Percentiles rank a stretch among this genome's conserved stretches.
These are phyloP conservation scores for Clonostachys sp. DNA, from an alignment of 2,329 filamentous ascomycete genomes.

Conservation along the genomic window DNA sequence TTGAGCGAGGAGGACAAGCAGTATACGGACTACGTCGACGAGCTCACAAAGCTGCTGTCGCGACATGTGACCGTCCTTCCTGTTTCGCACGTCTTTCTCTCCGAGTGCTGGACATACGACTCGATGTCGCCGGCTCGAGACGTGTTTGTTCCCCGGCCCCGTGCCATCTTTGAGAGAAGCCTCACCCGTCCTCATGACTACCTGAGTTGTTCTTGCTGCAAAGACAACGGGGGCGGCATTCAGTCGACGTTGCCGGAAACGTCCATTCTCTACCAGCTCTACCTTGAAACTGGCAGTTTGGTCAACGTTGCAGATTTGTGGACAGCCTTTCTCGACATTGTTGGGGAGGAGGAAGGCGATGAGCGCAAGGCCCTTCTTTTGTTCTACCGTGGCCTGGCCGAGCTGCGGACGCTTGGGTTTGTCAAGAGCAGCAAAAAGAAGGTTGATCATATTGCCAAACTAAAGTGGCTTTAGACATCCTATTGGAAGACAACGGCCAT, in stretches of 20 bases:
- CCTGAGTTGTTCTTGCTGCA: slow-evolving; percentile 68
- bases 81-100: slow-evolving; percentile 47
- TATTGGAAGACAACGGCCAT: not conserved
- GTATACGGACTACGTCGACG: slow-evolving; percentile 63
- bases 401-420: slow-evolving; percentile 80
- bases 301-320: slow-evolving; percentile 79
- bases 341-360: slow-evolving; percentile 36
- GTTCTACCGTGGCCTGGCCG: slow-evolving; percentile 83
- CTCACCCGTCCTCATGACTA: slow-evolving; percentile 73
- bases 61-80: slow-evolving; percentile 13
- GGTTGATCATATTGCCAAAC: slow-evolving; percentile 84
- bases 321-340: slow-evolving; percentile 67
- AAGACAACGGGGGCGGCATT: slow-evolving; percentile 37
- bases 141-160: slow-evolving; percentile 71
- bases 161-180: slow-evolving; percentile 65
- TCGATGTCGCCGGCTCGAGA: slow-evolving; percentile 64
- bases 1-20: slow-evolving; percentile 67
- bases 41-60: slow-evolving; percentile 20
- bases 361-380: slow-evolving; percentile 61
- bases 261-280: slow-evolving; percentile 73
- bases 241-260: slow-evolving; percentile 63
- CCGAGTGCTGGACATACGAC: slow-evolving; percentile 76
- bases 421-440: slow-evolving; percentile 89
- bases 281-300: slow-evolving; percentile 69
- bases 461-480: slow-evolving; percentile 63